Base-by-base conservation (phyloP, 768 basidiomycete genomes). In the Tylopilus felleus region DNA sequence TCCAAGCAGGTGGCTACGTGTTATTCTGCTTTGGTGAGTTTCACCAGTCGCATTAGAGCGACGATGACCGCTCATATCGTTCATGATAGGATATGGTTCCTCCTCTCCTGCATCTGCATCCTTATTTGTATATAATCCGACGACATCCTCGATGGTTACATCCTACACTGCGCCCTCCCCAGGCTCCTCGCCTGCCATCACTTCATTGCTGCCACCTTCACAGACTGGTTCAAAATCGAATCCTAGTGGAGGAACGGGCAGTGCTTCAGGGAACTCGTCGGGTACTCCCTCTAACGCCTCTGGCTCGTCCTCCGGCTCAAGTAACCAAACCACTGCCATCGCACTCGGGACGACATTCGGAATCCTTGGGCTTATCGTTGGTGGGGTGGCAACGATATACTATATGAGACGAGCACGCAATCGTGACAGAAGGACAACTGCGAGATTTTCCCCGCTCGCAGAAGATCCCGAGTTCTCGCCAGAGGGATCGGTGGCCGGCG, bases 11-110 rank as follows among this genome's bases (percentile, higher is more conserved):
- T 13, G 73, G 75, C 29, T 75, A 81, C 50, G 83, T 92, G 21
- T 66, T 94, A 10, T 88, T 93, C 67, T 87, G 85, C 31, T 89
- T 86, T 63, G 90, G 90, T 91, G 60, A 60, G 86, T 71, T 22
- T 45, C 48, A 21, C 27, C 28, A 36, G 40, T n/a, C 17, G 9
- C 41, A 45, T 47, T 25, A 22, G 55, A 14, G 29, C 14, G 8
- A 40, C 5, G 10, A 40, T 43, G 28, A 3, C 22, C 28, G 19
- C 36, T 61, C 49, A 64, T 45, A 80, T 43, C 21, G 10, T 12
- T 17, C 28, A 21, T 39, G 17, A 23, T n/a, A 70, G 70, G 69
- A 19, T 70, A 71, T 46, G 64, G 68, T 22, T 41, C 64, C n/a
- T 71, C 70, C 21, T 55, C 68, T 13, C 66, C 69, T 16, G 84